phyloP scores from a whole-genome alignment of 2,329 filamentous ascomycete genomes.

The Cucurbitaria berberidis region DNA sequence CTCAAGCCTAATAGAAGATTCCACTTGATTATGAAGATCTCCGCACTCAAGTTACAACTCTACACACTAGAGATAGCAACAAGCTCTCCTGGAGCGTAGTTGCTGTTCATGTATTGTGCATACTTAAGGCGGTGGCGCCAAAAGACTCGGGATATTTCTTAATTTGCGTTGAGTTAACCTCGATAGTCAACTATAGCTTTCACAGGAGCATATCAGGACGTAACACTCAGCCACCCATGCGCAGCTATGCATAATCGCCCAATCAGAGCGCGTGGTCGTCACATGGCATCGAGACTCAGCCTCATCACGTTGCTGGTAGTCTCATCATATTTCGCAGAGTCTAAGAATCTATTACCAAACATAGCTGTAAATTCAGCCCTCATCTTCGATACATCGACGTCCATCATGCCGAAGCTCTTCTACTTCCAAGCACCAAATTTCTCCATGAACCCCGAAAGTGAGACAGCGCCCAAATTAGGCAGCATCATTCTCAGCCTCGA shows the following conservation, averaged over 20 bases:
- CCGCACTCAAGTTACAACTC: too few relatives aligned
- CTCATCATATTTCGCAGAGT: neutral
- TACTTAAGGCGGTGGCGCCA: too few relatives aligned
- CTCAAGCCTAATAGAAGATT: too few relatives aligned
- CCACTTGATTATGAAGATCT: too few relatives aligned
- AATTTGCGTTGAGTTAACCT: too few relatives aligned
- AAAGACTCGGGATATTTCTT: too few relatives aligned
- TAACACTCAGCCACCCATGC: neutral
- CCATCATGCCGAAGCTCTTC: conserved; percentile 5
- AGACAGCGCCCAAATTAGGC: conserved; percentile 4
- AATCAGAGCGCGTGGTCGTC: neutral
- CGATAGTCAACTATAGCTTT: too few relatives aligned
- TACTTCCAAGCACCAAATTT: conserved; percentile 8
- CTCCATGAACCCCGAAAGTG: conserved; percentile 1
- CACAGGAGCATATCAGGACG: too few relatives aligned
- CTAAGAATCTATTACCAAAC: neutral
- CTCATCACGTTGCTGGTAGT: neutral
- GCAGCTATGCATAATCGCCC: neutral
- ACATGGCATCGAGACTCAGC: neutral
- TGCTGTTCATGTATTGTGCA: too few relatives aligned
- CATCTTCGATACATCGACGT: too few relatives aligned
- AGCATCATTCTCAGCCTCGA: conserved; percentile 10
- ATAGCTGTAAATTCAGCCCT: neutral
- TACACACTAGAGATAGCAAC: too few relatives aligned
- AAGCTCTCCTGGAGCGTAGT: too few relatives aligned